Conservation (phyloP, 345 rosid genomes). For the Triadica sebifera region DNA sequence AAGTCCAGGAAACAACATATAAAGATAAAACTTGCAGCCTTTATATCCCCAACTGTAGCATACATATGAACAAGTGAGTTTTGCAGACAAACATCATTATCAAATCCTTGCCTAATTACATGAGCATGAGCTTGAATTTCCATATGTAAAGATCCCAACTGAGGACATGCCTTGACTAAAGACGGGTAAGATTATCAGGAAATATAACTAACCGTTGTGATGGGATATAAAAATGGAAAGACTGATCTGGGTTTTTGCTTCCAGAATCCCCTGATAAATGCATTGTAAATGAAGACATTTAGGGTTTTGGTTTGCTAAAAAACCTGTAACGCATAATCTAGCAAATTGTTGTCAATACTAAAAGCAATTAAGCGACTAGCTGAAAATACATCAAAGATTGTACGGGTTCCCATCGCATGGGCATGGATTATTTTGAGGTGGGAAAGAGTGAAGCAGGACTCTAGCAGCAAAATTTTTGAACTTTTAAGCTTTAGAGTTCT, state of each 20-base stretch:
- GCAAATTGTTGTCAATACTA: conserved; percentile 31
- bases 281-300: conserved; percentile 54
- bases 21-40: conserved; percentile 47
- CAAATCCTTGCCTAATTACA: conserved; percentile 48
- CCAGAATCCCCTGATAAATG: conserved; percentile 57
- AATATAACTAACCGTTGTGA: conserved; percentile 32
- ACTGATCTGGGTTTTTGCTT: conserved; percentile 35
- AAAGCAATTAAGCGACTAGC: conserved; percentile 57
- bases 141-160: conserved; percentile 31
- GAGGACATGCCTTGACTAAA: conserved; percentile 50
- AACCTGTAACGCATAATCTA: conserved; percentile 42
- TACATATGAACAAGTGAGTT: conserved; percentile 73
- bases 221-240: conserved; percentile 46
- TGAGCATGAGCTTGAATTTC: conserved; percentile 67
- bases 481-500: conserved; percentile 48
- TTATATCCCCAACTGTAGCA: conserved; percentile 42
- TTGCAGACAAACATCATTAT: conserved; percentile 53
- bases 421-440: conserved; percentile 66
- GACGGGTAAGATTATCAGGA: conserved; percentile 77
- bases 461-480: conserved; percentile 55
- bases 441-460: conserved; percentile 43
- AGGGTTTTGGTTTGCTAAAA: conserved; percentile 54
- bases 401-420: conserved; percentile 55
- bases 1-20: conserved; percentile 74
- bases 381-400: conserved; percentile 51